Evolutionary conservation across 2,329 filamentous ascomycete genomes (phyloP), one percentile per base, ranked within the genome.

Genomic region (Penicillium janthinellum): DNA sequence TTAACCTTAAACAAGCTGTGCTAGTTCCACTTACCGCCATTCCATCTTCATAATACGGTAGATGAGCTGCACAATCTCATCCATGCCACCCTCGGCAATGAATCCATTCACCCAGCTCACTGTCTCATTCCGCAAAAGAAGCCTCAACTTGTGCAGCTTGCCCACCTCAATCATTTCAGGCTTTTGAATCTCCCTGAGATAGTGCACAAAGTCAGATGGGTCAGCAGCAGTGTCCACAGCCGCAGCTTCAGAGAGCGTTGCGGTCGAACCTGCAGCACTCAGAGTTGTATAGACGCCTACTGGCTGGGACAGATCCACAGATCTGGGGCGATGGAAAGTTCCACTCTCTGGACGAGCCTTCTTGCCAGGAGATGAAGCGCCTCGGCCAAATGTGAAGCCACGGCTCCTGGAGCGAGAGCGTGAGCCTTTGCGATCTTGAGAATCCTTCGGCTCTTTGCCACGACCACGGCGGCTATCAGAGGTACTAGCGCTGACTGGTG

Each of bases 51-150:
- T 92, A 68, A 94, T 96, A n/a, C 94, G 87, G 75, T 96, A 89
- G 50, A 98, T 82, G 56, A 98, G 80, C 41, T 86, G 87, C 38
- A 97, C 90, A 63, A 98, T 90, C 75, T 97, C 92, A 66, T 90
- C 86, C 92, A 98, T 96, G 20, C 95, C 95, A 15, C 91, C 92
- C 64, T 93, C 88, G 42, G 87, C 84, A 67, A 98, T 91, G 73
- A 98, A 99, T 12, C 88, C 86, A 72, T 98, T 92, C 3, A 96
- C 96, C 95, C 95, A 99, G 12, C 90, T 86, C 5, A 99, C 92
- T 0, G 94, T 96, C 79, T 99, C 95, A 71, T 98, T 98, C 17
- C 95, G 88, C 55, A 99, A 83, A 54, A 98, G 79, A 20, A 97
- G 83, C 14, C 94, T 87, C 48, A 99, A 83, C 78, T 98, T 98